Percentiles rank a stretch among this genome's conserved stretches.
These are phyloP conservation scores for Stropharia rugosoannulata DNA, from an alignment of 768 basidiomycete genomes.

Conservation along the genomic window DNA sequence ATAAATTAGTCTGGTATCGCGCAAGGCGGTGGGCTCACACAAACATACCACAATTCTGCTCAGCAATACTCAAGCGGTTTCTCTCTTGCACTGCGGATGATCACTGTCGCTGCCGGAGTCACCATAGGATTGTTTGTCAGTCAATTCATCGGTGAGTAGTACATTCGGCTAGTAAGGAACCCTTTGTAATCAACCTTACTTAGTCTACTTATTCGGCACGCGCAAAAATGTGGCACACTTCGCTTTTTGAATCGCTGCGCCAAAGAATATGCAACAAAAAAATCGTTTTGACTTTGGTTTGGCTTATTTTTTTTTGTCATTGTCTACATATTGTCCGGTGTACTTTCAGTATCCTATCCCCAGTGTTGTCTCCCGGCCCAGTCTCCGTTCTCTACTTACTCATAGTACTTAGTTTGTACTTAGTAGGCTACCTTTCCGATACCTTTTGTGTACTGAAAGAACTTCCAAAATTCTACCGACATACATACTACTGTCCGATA, in stretches of 20 bases:
- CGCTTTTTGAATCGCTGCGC: conserved; percentile 50
- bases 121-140: conserved; percentile 84
- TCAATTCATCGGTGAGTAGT: conserved; percentile 54
- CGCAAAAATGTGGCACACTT: conserved; percentile 75
- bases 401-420: no score
- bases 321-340: not conserved
- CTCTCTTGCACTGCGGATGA: conserved; percentile 79
- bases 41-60: conserved; percentile 57
- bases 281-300: no score
- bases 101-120: conserved; percentile 81
- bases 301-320: not conserved
- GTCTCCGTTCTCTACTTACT: not conserved
- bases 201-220: conserved; percentile 72
- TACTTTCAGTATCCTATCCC: not conserved
- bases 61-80: conserved; percentile 78
- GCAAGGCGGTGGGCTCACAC: conserved; percentile 68
- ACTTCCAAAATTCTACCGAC: no score
- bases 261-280: no score
- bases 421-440: no score
- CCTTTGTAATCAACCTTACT: not conserved
- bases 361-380: no score
- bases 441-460: no score
- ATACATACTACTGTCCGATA: no score
- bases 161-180: not conserved
- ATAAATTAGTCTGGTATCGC: conserved; percentile 66